Base-by-base conservation (phyloP, 306 rosid genomes). In the Sphenostylis stenocarpa region DNA sequence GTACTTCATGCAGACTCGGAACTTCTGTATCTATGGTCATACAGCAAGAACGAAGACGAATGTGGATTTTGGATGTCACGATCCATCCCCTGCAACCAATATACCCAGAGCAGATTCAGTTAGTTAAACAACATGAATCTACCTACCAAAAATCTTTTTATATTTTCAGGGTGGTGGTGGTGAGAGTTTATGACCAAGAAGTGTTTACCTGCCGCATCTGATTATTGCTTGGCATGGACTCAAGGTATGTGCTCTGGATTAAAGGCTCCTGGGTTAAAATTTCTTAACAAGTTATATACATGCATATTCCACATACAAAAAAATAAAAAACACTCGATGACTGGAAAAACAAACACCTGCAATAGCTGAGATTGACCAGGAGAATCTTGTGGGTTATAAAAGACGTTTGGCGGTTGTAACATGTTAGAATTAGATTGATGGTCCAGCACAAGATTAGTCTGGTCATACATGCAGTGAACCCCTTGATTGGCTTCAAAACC, bases 1-100 rank as follows among this genome's bases (percentile, higher is more conserved):
- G 38, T 56, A 24, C 29, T 31, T 60, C 66, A 85, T 29, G 64
- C 65, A 82, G 78, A 5, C 44, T 83, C 85, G 5, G 90, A 51
- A 57, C 81, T 64, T 81, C 86, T 81, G 81, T 73, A 77, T 81
- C 87, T 76, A 64, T 74, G 84, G 72, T 85, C 84, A 76, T 76
- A 85, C 60, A 79, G 72, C 80, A 86, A 69, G 87, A 85, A 80
- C 4, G 90, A 85, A 39, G 91, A 83, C 34, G 93, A 73, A 79
- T 79, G 84, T 49, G 85, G 77, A 84, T 76, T 75, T 73, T 82
- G 90, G 76, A 77, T 70, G 61, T 84, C 90, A 26, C 80, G 82
- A 64, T 90, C 89, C 87, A 88, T 81, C 64, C 80, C 96, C 92
- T 85, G 39, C 82, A 83, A 60, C 41, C 72, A 73, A 73, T 45